A percentile compares a stretch with the other conserved stretches of the same genome.
Evolutionary conservation across 345 rosid genomes (phyloP).

Genomic region (Corchorus capsularis): DNA sequence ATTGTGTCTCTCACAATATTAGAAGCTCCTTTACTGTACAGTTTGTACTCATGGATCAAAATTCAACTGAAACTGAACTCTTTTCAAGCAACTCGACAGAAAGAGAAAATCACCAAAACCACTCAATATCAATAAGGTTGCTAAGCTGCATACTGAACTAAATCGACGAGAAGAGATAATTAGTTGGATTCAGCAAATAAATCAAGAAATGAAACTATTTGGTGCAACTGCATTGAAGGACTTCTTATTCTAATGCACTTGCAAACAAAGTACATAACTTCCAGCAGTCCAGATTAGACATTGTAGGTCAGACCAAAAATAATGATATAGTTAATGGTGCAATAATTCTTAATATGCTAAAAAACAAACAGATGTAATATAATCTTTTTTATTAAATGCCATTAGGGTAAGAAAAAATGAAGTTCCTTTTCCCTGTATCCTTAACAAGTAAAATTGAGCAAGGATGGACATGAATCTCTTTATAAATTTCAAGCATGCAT

Average conservation of each 20-base stretch:
- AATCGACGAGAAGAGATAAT: neutral
- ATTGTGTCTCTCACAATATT: neutral
- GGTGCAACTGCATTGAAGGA: neutral
- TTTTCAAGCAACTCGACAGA: neutral
- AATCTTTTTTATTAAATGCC: neutral
- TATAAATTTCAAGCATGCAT: neutral
- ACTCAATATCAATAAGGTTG: neutral
- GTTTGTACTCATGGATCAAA: neutral
- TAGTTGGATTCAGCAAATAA: neutral
- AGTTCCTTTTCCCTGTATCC: neutral
- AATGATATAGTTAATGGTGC: neutral
- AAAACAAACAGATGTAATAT: neutral
- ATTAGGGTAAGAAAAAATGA: neutral
- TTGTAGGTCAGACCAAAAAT: neutral
- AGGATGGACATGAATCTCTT: neutral
- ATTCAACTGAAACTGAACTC: neutral
- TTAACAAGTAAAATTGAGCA: neutral
- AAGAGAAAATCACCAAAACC: conserved; percentile 1
- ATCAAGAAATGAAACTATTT: neutral
- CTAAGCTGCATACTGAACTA: neutral
- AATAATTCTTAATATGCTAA: neutral
- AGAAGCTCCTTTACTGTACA: neutral
- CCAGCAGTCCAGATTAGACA: neutral
- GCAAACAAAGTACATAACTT: neutral
- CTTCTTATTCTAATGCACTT: neutral